Conservation (phyloP, 257 asterid species). For the Nicotiana attenuata region DNA sequence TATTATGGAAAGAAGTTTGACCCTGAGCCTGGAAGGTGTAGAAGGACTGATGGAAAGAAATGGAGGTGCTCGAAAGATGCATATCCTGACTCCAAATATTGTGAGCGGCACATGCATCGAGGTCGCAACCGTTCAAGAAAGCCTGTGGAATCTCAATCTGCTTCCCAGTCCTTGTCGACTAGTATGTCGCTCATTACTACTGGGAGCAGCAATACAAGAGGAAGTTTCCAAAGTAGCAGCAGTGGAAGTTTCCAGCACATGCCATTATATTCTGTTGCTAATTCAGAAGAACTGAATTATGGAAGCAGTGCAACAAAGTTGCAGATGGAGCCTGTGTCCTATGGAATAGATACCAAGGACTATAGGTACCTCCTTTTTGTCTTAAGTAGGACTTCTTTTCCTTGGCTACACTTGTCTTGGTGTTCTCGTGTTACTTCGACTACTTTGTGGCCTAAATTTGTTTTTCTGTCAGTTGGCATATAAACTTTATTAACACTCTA, state of each 20-base stretch:
- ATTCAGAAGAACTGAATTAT: constrained; percentile 55
- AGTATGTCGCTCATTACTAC: constrained; percentile 50
- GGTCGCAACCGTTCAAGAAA: constrained; percentile 99
- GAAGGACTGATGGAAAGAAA: constrained; percentile 96
- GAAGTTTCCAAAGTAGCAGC: constrained; percentile 48
- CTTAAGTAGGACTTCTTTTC: neutral
- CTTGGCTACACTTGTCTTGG: neutral
- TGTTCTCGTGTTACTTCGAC: neutral
- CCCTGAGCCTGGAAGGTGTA: constrained; percentile 97
- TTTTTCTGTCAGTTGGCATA: neutral
- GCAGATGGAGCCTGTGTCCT: constrained; percentile 70
- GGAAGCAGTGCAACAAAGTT: constrained; percentile 57
- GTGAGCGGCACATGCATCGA: constrained; percentile 99
- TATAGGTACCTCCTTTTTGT: constrained; percentile 46
- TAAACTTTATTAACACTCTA: neutral
- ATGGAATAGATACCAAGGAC: constrained; percentile 60
- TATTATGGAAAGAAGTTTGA: constrained; percentile 90
- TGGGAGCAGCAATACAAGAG: constrained; percentile 46
- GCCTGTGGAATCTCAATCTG: constrained; percentile 98
- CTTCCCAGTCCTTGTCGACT: constrained; percentile 71
- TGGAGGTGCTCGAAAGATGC: constrained; percentile 99
- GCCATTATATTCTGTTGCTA: constrained; percentile 55
- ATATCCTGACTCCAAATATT: constrained; percentile 93
- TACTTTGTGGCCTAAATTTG: neutral
- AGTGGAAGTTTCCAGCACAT: constrained; percentile 53